Base-by-base conservation (phyloP, 371 early-diverging fungal genomes). In the Zychaea mexicana region DNA sequence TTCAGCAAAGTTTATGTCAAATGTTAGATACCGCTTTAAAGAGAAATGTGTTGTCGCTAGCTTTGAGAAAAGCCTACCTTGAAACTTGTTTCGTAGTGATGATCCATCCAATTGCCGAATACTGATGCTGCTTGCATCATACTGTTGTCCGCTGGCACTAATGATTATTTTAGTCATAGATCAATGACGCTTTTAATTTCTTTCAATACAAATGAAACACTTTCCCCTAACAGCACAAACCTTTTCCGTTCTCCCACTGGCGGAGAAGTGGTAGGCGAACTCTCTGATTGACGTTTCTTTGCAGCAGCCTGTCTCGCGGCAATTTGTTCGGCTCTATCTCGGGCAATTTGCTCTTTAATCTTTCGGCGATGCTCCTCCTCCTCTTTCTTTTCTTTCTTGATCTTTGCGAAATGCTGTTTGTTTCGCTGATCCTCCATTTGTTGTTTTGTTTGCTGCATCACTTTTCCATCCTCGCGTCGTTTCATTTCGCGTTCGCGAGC, bases 91-190 rank as follows among this genome's bases (percentile, higher is more conserved):
- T 13, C 77, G 67, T 24, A 81, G 61, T n/a, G 68, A 74, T 7
- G 73, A 67, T 8, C 82, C 82, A 67, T 81, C 77, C 42, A 78
- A 52, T 42, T 78, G 77, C 19, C 82, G 74, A 66, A 81, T 73
- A 47, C 67, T 81, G 28, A 81, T 63, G 55, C 75, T 67, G 36
- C 76, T 71, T 19, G 15, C 32, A 19, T 67, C 61, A 45, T 59
- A 15, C 36, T 36, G 52, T 24, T 22, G 36, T n/a, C 59, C 24
- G 27, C 59, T 57, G 19, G 38, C 32, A 24, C 49, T 49, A 49
- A 6, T 17, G 1, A 7, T 22, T 42, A 15, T 42, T 36, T 0
- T 36, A 36, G 15, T 36, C 2, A 36, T 36, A 15, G 8, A 36
- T 36, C 2, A 36, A 36, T 36, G 1, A 36, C 36, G 8, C 2